Evolutionary conservation across 1,139 yeast genomes (phyloP).

Genomic region (Diutina neorugosa): DNA sequence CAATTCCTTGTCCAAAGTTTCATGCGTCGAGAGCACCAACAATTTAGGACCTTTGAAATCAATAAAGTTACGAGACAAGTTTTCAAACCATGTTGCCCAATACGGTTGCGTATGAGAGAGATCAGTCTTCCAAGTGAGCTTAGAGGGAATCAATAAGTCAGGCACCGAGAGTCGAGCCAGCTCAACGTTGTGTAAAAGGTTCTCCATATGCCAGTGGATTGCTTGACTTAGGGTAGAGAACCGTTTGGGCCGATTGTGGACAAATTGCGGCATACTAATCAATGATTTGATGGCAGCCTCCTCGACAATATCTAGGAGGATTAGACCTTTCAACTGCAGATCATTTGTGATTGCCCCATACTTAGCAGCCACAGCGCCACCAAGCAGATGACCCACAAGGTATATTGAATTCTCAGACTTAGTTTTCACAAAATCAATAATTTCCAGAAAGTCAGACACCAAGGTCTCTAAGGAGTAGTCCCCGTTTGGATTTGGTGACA

Average conservation of each 20-base stretch:
- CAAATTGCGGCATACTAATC: slow-evolving; percentile 49
- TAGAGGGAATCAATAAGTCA: slow-evolving; percentile 28
- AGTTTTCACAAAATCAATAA: slow-evolving; percentile 27
- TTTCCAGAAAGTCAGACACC: slow-evolving; percentile 40
- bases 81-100: slow-evolving; percentile 79
- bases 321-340: slow-evolving; percentile 41
- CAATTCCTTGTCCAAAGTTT: slow-evolving; percentile 68
- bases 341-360: slow-evolving; percentile 11
- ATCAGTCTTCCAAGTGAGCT: slow-evolving; percentile 50
- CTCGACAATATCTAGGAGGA: slow-evolving; percentile 84
- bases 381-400: slow-evolving; percentile 83
- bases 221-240: slow-evolving; percentile 48
- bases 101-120: slow-evolving; percentile 45
- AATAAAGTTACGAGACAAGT: slow-evolving; percentile 50
- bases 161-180: slow-evolving; percentile 79
- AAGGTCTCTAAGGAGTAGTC: slow-evolving; percentile 42
- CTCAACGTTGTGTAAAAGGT: slow-evolving; percentile 39
- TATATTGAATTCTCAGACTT: slow-evolving; percentile 18
- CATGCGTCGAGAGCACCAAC: slow-evolving; percentile 81
- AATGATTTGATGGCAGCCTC: slow-evolving; percentile 76
- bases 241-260: slow-evolving; percentile 45
- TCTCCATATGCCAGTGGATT: slow-evolving; percentile 68
- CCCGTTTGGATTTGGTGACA: slow-evolving; percentile 19
- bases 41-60: slow-evolving; percentile 40
- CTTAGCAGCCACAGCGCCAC: slow-evolving; percentile 72